Evolutionary conservation across 139 green algal genomes (phyloP), one percentile per base, ranked within the genome.

Genomic region (Prasinococcaceae sp.): DNA sequence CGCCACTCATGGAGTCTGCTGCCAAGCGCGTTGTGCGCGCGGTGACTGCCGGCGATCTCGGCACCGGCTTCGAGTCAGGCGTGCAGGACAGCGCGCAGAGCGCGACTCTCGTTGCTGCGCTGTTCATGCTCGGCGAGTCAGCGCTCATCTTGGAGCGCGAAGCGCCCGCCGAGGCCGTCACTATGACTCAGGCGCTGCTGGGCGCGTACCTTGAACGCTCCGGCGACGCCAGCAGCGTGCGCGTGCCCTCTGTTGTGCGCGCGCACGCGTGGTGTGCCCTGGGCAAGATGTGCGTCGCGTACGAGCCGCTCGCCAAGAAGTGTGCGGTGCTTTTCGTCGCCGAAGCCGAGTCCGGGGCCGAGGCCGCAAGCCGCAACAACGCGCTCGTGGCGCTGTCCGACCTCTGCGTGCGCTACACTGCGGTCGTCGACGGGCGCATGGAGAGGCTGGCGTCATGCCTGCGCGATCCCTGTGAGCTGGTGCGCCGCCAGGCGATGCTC

Each of bases 301-400:
- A 67, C 46, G 55, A 59, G 12, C 14, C 19, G 10, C 53, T 67
- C 3, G 59, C 59, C 29, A 60, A 67, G 54, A 52, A 17, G 4
- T 67, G 30, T 30, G 25, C 68, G 14, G 57, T 35, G 8, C 51
- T 67, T 12, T 51, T 67, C 30, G 19, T 67, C 37, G 55, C 22
- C 30, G 10, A 23, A 49, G 19, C 25, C 47, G 24, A 45, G 22
- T 22, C 47, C 47, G 6, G 10, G 12, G 39, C 9, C 39, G 10
- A 26, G 5, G 37, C 65, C 2, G 77, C 77, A 26, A 74, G 86
- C 60, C 77, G 85, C 66, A 89, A 86, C 78, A 94, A 94, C 77
- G 82, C 90, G 64, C 65, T 93, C 61, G 73, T 94, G 39, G 74
- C 55, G 5, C 73, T 94, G 28, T 53, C 72, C 14, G 85, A 94